These are phyloP conservation scores for Anisodus acutangulus DNA, from an alignment of 257 asterid genomes.

Conservation along the genomic window DNA sequence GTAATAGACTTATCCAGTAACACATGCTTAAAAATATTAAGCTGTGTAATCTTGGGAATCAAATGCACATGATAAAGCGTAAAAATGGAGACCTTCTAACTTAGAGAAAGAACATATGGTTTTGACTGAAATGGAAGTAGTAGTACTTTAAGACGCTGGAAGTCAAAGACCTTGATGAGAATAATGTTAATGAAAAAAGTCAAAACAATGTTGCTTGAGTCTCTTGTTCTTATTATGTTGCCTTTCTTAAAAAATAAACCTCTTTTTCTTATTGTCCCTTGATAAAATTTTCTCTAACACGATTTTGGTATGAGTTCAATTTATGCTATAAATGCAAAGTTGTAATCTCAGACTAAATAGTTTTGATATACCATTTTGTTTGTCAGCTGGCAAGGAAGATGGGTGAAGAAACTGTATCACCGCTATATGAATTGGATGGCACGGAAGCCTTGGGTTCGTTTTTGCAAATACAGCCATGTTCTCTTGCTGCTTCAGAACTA, in stretches of 20 bases:
- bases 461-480: slow-evolving; percentile 63
- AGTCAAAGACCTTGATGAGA: slow-evolving; percentile 10
- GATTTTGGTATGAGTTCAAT: not conserved
- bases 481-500: slow-evolving; percentile 60
- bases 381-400: slow-evolving; percentile 76
- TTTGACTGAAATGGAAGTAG: not conserved
- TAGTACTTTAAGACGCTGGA: not conserved
- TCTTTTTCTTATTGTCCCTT: not conserved
- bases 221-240: not conserved
- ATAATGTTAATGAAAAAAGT: not conserved
- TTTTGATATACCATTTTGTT: not conserved
- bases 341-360: slow-evolving; percentile 9
- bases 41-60: not conserved
- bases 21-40: not conserved
- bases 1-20: not conserved
- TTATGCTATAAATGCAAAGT: not conserved
- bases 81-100: too few relatives aligned
- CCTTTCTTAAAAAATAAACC: not conserved
- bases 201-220: not conserved
- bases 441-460: slow-evolving; percentile 79
- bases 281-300: not conserved
- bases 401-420: slow-evolving; percentile 43
- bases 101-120: not conserved
- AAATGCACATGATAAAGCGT: not conserved
- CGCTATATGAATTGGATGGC: slow-evolving; percentile 76